Evolutionary conservation across 805 yeast genomes (phyloP).

Genomic region (Pichia paraexigua): DNA sequence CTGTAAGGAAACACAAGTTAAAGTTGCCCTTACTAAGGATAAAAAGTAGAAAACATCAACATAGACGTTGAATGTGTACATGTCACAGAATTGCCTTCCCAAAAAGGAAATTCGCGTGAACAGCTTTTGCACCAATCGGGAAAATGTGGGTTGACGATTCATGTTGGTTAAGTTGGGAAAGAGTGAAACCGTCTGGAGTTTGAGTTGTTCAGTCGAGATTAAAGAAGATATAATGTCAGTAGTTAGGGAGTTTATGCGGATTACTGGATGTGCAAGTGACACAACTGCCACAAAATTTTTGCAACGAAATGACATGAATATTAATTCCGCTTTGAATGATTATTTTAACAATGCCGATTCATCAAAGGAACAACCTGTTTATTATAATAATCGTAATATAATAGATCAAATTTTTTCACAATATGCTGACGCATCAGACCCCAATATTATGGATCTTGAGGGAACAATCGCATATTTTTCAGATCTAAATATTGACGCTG

Average conservation of each 20-base stretch:
- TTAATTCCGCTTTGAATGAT: slow-evolving; percentile 10
- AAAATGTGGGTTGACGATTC: neutral
- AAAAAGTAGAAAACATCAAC: too few relatives aligned
- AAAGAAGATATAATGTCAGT: neutral
- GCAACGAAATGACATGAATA: slow-evolving; percentile 11
- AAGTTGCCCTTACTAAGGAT: too few relatives aligned
- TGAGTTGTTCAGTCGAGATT: neutral
- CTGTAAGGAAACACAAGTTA: too few relatives aligned
- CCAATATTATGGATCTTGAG: slow-evolving; percentile 55
- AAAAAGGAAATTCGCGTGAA: neutral
- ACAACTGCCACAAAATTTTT: slow-evolving; percentile 33
- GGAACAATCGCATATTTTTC: slow-evolving; percentile 65
- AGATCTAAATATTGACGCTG: slow-evolving; percentile 65
- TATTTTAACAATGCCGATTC: neutral
- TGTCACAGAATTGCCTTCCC: neutral
- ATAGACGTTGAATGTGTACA: too few relatives aligned
- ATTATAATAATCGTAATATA: neutral
- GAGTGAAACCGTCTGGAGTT: neutral
- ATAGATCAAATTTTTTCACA: slow-evolving; percentile 21
- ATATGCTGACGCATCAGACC: slow-evolving; percentile 3
- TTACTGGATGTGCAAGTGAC: slow-evolving; percentile 32
- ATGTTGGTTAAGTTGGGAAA: too few relatives aligned
- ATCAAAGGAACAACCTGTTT: neutral
- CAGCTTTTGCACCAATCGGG: neutral
- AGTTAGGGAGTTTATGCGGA: slow-evolving; percentile 27